phyloP scores from a whole-genome alignment of 2,329 filamentous ascomycete genomes.

The Pseudocercospora macadamiae region DNA sequence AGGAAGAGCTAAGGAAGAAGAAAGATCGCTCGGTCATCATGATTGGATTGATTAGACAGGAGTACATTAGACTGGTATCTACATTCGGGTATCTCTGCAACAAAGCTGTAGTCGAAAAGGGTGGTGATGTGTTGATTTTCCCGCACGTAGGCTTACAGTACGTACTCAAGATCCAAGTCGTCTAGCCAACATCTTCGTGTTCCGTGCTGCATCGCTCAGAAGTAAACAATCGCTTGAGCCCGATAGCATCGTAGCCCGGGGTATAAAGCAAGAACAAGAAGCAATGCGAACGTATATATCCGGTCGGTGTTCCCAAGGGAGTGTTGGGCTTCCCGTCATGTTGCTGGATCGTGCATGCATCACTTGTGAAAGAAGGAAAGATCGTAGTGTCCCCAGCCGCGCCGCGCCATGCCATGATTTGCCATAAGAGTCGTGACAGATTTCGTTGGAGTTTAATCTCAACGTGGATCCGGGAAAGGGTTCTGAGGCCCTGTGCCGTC shows the following conservation, averaged over 20 bases:
- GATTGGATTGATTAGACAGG: neutral
- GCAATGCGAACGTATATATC: too few relatives aligned
- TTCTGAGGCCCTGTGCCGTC: conserved; percentile 32
- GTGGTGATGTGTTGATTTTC: neutral
- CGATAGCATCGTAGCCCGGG: neutral
- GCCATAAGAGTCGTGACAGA: conserved; percentile 4
- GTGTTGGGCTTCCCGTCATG: neutral
- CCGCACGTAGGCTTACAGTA: neutral
- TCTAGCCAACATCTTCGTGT: too few relatives aligned
- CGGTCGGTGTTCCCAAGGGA: neutral
- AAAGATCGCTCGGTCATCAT: too few relatives aligned
- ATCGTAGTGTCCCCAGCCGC: neutral
- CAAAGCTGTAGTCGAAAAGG: neutral
- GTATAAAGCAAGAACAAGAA: conserved; percentile 5
- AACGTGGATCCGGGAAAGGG: conserved; percentile 2
- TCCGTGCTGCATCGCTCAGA: neutral
- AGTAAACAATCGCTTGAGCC: neutral
- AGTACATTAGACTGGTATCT: conserved; percentile 7
- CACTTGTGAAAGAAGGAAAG: neutral
- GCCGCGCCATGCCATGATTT: neutral
- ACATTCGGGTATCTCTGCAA: conserved; percentile 6
- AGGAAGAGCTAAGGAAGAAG: neutral
- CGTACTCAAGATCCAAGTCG: conserved; percentile 1
- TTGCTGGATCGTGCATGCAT: neutral
- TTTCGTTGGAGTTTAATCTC: conserved; percentile 7